phyloP scores from a whole-genome alignment of 2,329 filamentous ascomycete species.

The Epichloe coenophiala region DNA sequence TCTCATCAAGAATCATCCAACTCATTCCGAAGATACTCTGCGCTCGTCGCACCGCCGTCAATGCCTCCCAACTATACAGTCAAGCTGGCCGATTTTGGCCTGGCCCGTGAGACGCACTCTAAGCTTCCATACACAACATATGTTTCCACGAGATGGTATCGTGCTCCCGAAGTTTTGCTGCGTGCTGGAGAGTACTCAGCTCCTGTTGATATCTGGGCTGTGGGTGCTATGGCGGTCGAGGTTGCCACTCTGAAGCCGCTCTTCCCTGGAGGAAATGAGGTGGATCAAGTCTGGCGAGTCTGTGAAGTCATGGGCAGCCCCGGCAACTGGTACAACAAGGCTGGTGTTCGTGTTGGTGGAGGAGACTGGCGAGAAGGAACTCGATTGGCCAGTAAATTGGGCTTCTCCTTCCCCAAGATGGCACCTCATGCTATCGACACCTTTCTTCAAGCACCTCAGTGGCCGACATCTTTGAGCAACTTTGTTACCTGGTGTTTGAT shows the following conservation, averaged over 20 bases:
- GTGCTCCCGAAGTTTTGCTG: constrained; percentile 85
- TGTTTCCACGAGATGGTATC: constrained; percentile 96
- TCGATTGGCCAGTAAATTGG: constrained; percentile 82
- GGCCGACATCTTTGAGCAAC: constrained; percentile 74
- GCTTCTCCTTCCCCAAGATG: constrained; percentile 99
- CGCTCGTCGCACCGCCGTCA: constrained; percentile 84
- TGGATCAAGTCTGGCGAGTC: constrained; percentile 96
- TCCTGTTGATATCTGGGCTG: constrained; percentile 95
- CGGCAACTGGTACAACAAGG: constrained; percentile 94
- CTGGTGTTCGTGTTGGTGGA: constrained; percentile 73
- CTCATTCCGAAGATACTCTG: constrained; percentile 84
- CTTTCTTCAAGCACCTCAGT: constrained; percentile 78
- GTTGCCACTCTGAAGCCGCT: constrained; percentile 92
- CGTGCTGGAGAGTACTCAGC: constrained; percentile 94
- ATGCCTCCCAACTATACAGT: constrained; percentile 90
- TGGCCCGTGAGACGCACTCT: constrained; percentile 94
- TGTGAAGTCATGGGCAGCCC: constrained; percentile 99
- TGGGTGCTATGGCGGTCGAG: constrained; percentile 97
- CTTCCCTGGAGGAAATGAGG: constrained; percentile 95
- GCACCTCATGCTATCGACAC: constrained; percentile 93
- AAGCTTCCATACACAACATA: constrained; percentile 96
- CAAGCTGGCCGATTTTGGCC: constrained; percentile 96
- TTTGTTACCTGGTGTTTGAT: constrained; percentile 98
- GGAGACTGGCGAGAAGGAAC: constrained; percentile 97
- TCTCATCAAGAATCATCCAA: constrained; percentile 68